phyloP scores from a whole-genome alignment of 371 early-diverging fungal species.

The Thermomucor indicae-seudaticae region DNA sequence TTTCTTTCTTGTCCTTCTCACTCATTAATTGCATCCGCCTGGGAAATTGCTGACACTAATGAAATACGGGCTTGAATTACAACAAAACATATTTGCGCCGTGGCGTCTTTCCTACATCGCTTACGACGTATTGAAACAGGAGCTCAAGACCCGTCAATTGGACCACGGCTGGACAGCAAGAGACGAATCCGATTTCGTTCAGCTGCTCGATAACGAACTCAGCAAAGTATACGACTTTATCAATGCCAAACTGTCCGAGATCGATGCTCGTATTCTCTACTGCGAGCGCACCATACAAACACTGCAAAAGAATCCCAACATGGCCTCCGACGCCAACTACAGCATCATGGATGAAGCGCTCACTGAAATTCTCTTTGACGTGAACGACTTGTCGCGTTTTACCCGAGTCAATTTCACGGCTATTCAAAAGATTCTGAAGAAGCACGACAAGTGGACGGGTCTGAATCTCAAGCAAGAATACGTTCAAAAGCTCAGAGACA shows the following conservation, averaged over 20 bases:
- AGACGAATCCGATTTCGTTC: slow-evolving; percentile 81
- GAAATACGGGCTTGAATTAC: slow-evolving; percentile 83
- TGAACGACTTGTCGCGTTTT: slow-evolving; percentile 86
- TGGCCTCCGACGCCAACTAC: slow-evolving; percentile 50
- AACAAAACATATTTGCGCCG: slow-evolving; percentile 61
- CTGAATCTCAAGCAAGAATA: slow-evolving; percentile 47
- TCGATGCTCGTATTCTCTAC: slow-evolving; percentile 74
- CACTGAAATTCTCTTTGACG: slow-evolving; percentile 73
- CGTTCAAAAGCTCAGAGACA: slow-evolving; percentile 72
- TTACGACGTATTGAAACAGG: slow-evolving; percentile 78
- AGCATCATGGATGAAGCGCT: slow-evolving; percentile 68
- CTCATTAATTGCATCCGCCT: background rate
- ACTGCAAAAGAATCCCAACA: slow-evolving; percentile 18
- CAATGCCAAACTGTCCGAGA: slow-evolving; percentile 81
- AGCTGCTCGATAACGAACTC: slow-evolving; percentile 81
- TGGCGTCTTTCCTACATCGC: slow-evolving; percentile 82
- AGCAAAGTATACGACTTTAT: slow-evolving; percentile 78
- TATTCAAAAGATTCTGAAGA: slow-evolving; percentile 92
- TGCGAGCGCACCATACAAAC: slow-evolving; percentile 47
- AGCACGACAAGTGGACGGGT: slow-evolving; percentile 77
- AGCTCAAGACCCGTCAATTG: slow-evolving; percentile 60
- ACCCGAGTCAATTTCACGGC: slow-evolving; percentile 91
- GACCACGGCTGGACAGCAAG: slow-evolving; percentile 48
- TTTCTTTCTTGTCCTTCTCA: background rate
- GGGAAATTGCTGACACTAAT: slow-evolving; percentile 41